Evolutionary conservation across 495 filamentous ascomycete species (phyloP), one percentile per base, ranked within the genome.

Genomic region (Annulohypoxylon bovei): DNA sequence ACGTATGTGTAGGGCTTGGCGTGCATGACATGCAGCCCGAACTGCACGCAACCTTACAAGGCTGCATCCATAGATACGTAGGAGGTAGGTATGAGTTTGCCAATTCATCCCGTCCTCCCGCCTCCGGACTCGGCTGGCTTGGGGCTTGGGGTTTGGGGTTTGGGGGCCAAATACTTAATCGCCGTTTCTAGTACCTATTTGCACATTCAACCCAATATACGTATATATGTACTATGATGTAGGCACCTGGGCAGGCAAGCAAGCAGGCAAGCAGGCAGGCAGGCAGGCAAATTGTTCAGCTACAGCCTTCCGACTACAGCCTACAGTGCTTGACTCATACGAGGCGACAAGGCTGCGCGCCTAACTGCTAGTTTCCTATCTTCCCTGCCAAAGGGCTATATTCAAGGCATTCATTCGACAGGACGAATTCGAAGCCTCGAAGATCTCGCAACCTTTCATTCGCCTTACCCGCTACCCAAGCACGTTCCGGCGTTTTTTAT

Each of bases 11-110:
- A 65, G 54, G 68, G 65, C 70, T 72, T 72, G 70, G 70, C 61
- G 40, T 33, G 70, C 55, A 72, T 72, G 65, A 42, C 70, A 65
- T 72, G 70, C 70, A 72, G 70, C 70, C 61, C 61, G 37, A 53
- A 46, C 54, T 72, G 70, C 70, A 72, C 65, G 61, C 65, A 72
- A 72, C 70, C 70, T 68, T 72, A 68, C 70, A 72, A 72, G 70
- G 70, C 70, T 72, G 70, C 65, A 72, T 72, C 70, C 60, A 60
- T 61, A 72, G n/a, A 16, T 6, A 42, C 39, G 39, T 42, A 42
- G 39, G 39, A 42, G 39, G 16, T 2, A 35, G 32, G 32, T 35
- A 35, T 40, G 44, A 58, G 22, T 58, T 63, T 62, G 18, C 40
- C 64, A 72, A 44, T 44, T 60, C 55, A 67, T 68, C 55, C 60